phyloP scores from a whole-genome alignment of 2,329 filamentous ascomycete genomes.

The Verticillium longisporum region DNA sequence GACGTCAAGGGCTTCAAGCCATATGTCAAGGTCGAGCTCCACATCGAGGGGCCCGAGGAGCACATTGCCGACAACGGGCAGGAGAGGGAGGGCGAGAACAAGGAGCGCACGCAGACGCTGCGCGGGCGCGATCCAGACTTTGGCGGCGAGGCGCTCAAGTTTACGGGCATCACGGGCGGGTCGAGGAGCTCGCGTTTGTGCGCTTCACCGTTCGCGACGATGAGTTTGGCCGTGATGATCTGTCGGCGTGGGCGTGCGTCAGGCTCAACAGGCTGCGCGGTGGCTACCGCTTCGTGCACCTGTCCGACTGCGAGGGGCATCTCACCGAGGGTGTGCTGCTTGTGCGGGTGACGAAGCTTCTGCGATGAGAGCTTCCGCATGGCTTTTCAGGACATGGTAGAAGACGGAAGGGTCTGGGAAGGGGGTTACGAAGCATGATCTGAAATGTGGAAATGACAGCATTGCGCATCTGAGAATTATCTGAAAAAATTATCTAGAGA shows the following conservation, averaged over 20 bases:
- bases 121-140: conserved; percentile 60
- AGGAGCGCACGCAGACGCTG: conserved; percentile 51
- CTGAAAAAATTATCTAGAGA: too few relatives aligned
- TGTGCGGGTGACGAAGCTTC: conserved; percentile 62
- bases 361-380: conserved; percentile 15
- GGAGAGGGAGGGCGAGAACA: conserved; percentile 39
- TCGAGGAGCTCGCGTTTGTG: conserved; percentile 66
- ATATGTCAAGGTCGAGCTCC: conserved; percentile 78
- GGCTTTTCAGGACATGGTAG: not conserved
- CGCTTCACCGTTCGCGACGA: conserved; percentile 86
- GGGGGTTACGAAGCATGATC: not conserved
- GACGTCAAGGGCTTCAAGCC: conserved; percentile 58
- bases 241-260: conserved; percentile 86
- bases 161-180: conserved; percentile 44
- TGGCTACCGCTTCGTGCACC: conserved; percentile 71
- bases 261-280: conserved; percentile 71
- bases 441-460: not conserved
- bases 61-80: conserved; percentile 30
- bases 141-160: conserved; percentile 47
- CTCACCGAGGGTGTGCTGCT: conserved; percentile 63
- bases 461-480: not conserved
- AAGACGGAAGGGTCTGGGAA: not conserved
- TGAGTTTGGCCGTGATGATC: conserved; percentile 67
- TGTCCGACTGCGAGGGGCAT: conserved; percentile 63
- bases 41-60: conserved; percentile 62